Evolutionary conservation across 2,329 filamentous ascomycete species (phyloP), one percentile per base, ranked within the genome.

Genomic region (Talaromyces sp.): DNA sequence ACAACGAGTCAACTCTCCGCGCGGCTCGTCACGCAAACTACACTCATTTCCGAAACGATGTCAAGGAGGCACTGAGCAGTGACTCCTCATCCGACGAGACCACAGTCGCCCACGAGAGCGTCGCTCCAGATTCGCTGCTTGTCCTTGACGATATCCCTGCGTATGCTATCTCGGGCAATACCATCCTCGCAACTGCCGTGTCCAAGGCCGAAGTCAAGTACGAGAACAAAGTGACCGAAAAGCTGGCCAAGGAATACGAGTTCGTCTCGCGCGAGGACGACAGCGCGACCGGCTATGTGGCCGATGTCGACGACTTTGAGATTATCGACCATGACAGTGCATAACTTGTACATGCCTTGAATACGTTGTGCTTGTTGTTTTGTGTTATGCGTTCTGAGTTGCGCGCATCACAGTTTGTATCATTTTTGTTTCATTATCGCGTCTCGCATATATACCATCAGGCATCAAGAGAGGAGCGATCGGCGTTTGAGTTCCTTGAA

Each of bases 191-290:
- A 66, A 78, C 79, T 17, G 85, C 86, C 11, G 78, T 88, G 38
- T 81, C 79, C 64, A 83, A 85, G 74, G 86, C 86, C 1, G 83
- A 88, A 47, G 82, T 86, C 78, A 82, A 81, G 68, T 88, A 83
- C 72, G 86, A 88, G 76, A 84, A 82, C 67, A 83, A 83, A 70
- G 83, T 86, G 76, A 88, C 85, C 1, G 84, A 86, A 75, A 86
- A 86, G 76, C 74, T 88, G 58, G 82, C 86, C 73, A 84, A 83
- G 77, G 86, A 88, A 76, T 88, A 88, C 70, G 85, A 88, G 72
- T 81, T 81, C 80, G 70, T 83, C 79, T 69, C 81, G 29, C 71
- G 71, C 19, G 75, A 77, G 61, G 74, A 76, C 38, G 77, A 78
- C 67, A 77, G 54, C 19, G 40, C 31, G 27, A 8, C 60, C 2